phyloP scores from a whole-genome alignment of 257 asterid genomes.

The Ligustrum vulgare region DNA sequence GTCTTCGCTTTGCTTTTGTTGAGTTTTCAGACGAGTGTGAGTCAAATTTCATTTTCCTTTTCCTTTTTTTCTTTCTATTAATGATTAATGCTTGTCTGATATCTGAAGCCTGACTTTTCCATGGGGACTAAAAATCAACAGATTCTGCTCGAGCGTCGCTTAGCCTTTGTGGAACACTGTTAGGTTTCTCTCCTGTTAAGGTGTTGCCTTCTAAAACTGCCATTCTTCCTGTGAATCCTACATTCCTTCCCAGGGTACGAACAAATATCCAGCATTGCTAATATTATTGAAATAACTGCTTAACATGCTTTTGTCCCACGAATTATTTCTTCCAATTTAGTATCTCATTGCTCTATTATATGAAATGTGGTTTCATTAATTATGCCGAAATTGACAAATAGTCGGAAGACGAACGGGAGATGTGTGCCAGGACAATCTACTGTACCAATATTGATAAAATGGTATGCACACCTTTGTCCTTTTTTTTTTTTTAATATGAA shows the following conservation, averaged over 20 bases:
- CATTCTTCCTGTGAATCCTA: constrained; percentile 93
- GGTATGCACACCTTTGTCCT: constrained; percentile 36
- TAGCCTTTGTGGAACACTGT: constrained; percentile 59
- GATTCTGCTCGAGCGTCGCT: constrained; percentile 80
- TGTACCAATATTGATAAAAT: constrained; percentile 93
- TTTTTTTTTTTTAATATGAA: background rate
- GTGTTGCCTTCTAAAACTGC: constrained; percentile 98
- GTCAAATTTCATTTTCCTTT: background rate
- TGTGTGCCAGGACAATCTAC: constrained; percentile 97
- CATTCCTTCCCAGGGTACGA: constrained; percentile 89
- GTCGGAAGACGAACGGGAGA: constrained; percentile 98
- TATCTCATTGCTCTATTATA: background rate
- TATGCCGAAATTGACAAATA: constrained; percentile 23
- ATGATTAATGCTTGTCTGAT: background rate
- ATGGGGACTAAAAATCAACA: constrained; percentile 34
- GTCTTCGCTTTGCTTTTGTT: constrained; percentile 61
- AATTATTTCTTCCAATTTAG: background rate
- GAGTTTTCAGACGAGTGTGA: constrained; percentile 50
- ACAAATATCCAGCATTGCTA: background rate
- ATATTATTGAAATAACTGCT: constrained; percentile 2
- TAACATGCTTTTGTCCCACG: background rate
- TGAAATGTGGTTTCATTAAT: background rate
- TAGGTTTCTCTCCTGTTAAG: constrained; percentile 80
- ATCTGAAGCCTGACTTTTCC: constrained; percentile 4
- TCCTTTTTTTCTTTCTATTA: background rate